These are phyloP conservation scores for Amylocystis lapponica DNA, from an alignment of 768 basidiomycete genomes.

Conservation along the genomic window DNA sequence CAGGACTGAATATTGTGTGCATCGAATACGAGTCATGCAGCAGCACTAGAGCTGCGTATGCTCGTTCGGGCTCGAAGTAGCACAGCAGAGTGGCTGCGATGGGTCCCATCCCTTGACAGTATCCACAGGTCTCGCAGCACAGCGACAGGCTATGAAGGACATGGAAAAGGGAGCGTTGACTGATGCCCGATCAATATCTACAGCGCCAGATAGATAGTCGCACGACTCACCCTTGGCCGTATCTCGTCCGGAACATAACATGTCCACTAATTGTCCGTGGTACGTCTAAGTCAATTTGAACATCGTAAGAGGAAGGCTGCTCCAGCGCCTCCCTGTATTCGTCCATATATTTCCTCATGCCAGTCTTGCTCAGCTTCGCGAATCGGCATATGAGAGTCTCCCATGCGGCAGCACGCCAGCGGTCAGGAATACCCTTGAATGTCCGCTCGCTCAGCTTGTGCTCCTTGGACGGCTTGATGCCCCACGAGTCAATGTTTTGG, in stretches of 20 bases:
- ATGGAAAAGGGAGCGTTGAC: conserved; percentile 93
- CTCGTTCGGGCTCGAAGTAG: conserved; percentile 88
- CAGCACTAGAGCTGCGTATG: conserved; percentile 79
- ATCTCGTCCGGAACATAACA: conserved; percentile 90
- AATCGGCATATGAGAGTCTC: conserved; percentile 64
- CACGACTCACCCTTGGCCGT: conserved; percentile 80
- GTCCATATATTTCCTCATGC: conserved; percentile 36
- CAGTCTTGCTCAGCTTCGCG: conserved; percentile 39
- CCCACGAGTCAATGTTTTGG: conserved; percentile 73
- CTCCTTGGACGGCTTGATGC: conserved; percentile 56
- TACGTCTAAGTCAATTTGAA: conserved; percentile 97
- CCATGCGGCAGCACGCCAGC: conserved; percentile 94
- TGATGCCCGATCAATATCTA: conserved; percentile 23
- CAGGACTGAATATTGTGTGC: conserved; percentile 86
- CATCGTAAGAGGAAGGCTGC: conserved; percentile 81
- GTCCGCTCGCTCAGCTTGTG: conserved; percentile 67
- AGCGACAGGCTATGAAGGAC: conserved; percentile 91
- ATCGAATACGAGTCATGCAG: conserved; percentile 85
- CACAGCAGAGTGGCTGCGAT: conserved; percentile 92
- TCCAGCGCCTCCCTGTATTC: conserved; percentile 65
- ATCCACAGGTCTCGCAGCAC: conserved; percentile 81
- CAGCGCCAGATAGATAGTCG: not conserved
- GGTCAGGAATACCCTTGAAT: conserved; percentile 95
- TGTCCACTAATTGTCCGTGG: conserved; percentile 95
- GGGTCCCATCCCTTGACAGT: conserved; percentile 99